phyloP scores from a whole-genome alignment of 1,139 yeast species.

The Zygotorulaspora mrakii region DNA sequence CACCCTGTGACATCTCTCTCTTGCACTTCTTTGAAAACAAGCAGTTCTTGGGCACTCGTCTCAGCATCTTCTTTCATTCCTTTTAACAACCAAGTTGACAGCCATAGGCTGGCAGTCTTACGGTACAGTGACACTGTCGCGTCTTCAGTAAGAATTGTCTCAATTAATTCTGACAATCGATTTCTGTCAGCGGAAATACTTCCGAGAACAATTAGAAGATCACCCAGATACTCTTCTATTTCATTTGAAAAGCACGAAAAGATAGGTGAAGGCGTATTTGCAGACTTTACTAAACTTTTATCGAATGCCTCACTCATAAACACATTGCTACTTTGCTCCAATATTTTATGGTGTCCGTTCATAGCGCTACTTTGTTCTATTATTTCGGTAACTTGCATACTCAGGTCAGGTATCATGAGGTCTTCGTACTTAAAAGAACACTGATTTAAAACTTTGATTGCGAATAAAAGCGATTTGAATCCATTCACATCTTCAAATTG shows the following conservation, averaged over 20 bases:
- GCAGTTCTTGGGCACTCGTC: conserved; percentile 27
- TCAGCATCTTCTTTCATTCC: conserved; percentile 21
- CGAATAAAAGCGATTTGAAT: conserved; percentile 16
- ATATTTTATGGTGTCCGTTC: conserved; percentile 7
- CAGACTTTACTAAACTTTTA: conserved; percentile 14
- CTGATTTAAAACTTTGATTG: conserved; percentile 8
- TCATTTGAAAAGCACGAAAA: conserved; percentile 20
- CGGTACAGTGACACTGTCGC: conserved; percentile 13
- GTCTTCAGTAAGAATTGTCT: conserved; percentile 18
- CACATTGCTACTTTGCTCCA: conserved; percentile 18
- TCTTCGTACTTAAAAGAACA: conserved; percentile 4
- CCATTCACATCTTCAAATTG: conserved; percentile 18
- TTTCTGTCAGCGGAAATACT: conserved; percentile 6
- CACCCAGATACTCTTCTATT: conserved; percentile 22
- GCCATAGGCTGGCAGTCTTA: conserved; percentile 35
- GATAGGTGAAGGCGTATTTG: conserved; percentile 11
- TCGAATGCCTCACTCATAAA: conserved; percentile 21
- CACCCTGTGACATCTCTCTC: conserved; percentile 15
- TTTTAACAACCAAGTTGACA: conserved; percentile 29
- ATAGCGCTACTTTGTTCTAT: conserved; percentile 6
- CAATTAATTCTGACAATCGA: conserved; percentile 11
- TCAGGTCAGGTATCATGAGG: conserved; percentile 5
- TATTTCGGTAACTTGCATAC: conserved; percentile 2
- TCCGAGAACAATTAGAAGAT: conserved; percentile 27
- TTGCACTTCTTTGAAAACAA: conserved; percentile 29